Evolutionary conservation across 2,329 filamentous ascomycete species (phyloP).

Genomic region (Mycogone perniciosa): DNA sequence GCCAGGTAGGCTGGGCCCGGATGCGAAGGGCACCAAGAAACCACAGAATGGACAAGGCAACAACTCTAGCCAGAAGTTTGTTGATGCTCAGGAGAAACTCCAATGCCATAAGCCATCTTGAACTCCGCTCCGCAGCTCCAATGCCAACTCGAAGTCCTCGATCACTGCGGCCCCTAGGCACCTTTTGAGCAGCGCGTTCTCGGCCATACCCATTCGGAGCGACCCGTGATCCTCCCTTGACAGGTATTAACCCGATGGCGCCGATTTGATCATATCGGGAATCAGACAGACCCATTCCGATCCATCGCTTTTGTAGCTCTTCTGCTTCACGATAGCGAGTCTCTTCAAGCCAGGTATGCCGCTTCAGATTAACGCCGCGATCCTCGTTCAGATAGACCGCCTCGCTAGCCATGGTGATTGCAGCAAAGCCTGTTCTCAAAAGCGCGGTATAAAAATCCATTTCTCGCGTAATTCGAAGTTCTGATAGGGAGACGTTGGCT

Average conservation of each 20-base stretch:
- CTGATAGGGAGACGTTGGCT: constrained; percentile 78
- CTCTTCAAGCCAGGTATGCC: constrained; percentile 87
- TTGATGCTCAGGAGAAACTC: constrained; percentile 74
- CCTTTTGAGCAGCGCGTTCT: constrained; percentile 60
- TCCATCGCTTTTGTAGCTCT: constrained; percentile 45
- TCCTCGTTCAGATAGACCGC: constrained; percentile 95
- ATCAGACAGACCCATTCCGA: constrained; percentile 40
- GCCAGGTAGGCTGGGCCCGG: constrained; percentile 39
- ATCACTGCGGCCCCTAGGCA: constrained; percentile 41
- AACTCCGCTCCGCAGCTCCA: constrained; percentile 70
- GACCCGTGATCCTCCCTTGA: constrained; percentile 39
- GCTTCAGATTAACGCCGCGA: constrained; percentile 62
- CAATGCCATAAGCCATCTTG: constrained; percentile 68
- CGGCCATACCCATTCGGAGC: constrained; percentile 57
- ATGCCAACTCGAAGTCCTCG: constrained; percentile 57
- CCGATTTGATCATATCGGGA: constrained; percentile 47
- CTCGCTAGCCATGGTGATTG: constrained; percentile 88
- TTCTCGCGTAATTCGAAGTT: constrained; percentile 71
- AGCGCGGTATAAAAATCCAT: constrained; percentile 96
- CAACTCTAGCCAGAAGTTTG: constrained; percentile 28
- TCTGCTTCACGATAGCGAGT: constrained; percentile 76
- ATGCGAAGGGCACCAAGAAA: constrained; percentile 46
- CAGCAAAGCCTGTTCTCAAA: constrained; percentile 77
- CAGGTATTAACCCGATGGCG: constrained; percentile 49
- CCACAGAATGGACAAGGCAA: constrained; percentile 41